Conservation (phyloP, 495 filamentous ascomycete species). For the Penicillium nucicola region DNA sequence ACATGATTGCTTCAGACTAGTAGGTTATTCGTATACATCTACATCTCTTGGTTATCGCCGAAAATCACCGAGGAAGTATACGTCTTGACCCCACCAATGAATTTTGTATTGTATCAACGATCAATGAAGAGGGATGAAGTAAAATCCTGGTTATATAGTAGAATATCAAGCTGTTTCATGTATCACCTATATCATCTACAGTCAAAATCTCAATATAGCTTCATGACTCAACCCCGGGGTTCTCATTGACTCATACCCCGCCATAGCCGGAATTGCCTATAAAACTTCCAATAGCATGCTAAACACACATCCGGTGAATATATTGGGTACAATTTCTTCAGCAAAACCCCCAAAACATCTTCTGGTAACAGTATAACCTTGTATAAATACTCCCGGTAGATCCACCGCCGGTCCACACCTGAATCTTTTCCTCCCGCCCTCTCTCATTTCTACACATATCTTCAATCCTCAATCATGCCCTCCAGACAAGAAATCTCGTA, state of each 20-base stretch:
- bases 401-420: conserved; percentile 20
- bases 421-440: conserved; percentile 16
- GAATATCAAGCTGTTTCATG: too few species aligned
- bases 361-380: neutral
- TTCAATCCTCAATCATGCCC: conserved; percentile 17
- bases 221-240: too few species aligned
- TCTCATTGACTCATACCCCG: conserved; percentile 4
- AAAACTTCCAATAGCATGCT: neutral
- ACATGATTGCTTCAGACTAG: too few species aligned
- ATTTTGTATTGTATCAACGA: too few species aligned
- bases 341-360: neutral
- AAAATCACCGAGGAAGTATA: too few species aligned
- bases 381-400: conserved; percentile 13
- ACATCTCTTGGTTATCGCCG: too few species aligned
- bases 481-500: conserved; percentile 63
- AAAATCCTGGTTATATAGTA: too few species aligned
- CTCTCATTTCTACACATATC: conserved; percentile 5
- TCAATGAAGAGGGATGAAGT: too few species aligned
- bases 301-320: neutral
- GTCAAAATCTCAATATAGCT: too few species aligned
- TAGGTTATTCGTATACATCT: too few species aligned
- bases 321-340: neutral
- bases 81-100: too few species aligned
- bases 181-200: too few species aligned
- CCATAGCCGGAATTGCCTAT: neutral